Evolutionary conservation across 2,329 filamentous ascomycete species (phyloP), one percentile per base, ranked within the genome.

Genomic region (Cercospora brassicicola): DNA sequence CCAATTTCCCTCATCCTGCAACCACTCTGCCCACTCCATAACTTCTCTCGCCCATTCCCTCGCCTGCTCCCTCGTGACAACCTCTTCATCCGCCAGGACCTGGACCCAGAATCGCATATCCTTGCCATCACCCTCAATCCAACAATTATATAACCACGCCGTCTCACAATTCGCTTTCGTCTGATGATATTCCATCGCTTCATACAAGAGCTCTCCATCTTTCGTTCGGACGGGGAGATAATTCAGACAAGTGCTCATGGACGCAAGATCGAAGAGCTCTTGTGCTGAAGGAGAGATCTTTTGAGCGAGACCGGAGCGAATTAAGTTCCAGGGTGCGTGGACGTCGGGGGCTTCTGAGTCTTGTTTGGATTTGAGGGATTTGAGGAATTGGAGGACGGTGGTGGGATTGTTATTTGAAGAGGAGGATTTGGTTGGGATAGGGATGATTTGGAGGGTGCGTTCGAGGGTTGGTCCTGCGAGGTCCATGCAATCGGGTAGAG

Each of bases 81-180:
- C 39, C n/a, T 62, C 59, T 10, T 62, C 59, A 7, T 62, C 59
- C 4, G 59, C 31, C 26, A 62, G 20, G 1, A 62, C 23, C 5
- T 62, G 59, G 0, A 26, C 33, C 59, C 59, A 62, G 0, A 51
- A 7, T 28, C 9, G 13, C 59, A 42, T 62, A 0, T 51, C 59
- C 15, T 28, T 42, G 1, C 36, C 59, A n/a, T 51, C 39, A 6
- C 59, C 59, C 7, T 62, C 59, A 42, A 62, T 62, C 59, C 59
- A 62, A n/a, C 59, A 62, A 33, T 62, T 62, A 42, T 45, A 62
- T 8, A 62, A 15, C 59, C 59, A 62, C 36, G 39, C 59, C 31
- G 59, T 62, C 59, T 62, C 59, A 31, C 59, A 48, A 20, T 62
- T 62, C 36, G 59, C 59, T 28, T 62, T 62, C 5, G 59, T 62